These are phyloP conservation scores for Chiua virens DNA, from an alignment of 768 basidiomycete genomes.

Conservation along the genomic window DNA sequence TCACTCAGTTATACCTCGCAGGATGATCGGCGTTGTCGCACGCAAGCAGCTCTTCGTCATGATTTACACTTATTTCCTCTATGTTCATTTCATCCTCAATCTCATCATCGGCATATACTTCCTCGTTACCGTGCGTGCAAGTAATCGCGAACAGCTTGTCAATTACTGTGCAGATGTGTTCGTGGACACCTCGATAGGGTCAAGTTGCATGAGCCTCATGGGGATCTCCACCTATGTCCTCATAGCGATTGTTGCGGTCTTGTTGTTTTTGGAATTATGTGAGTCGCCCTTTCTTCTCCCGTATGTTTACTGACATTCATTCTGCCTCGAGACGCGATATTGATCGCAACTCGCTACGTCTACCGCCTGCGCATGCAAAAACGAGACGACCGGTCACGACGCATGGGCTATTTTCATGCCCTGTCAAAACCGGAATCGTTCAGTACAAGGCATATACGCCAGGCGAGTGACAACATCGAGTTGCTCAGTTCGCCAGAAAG, in stretches of 20 bases:
- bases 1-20: constrained; percentile 24
- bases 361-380: constrained; percentile 54
- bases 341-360: constrained; percentile 55
- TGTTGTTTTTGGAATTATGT: constrained; percentile 61
- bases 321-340: constrained; percentile 44
- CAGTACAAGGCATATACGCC: constrained; percentile 17
- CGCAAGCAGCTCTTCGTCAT: constrained; percentile 61
- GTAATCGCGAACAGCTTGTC: constrained; percentile 41
- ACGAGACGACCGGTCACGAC: constrained; percentile 36
- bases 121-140: constrained; percentile 47
- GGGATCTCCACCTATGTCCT: constrained; percentile 46
- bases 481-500: constrained; percentile 21
- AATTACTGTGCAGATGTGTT: constrained; percentile 48
- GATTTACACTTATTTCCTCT: constrained; percentile 56
- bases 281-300: constrained; percentile 25
- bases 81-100: constrained; percentile 57
- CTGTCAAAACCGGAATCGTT: constrained; percentile 16
- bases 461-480: constrained; percentile 30
- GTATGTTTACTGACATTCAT: constrained; percentile 1
- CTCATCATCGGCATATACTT: constrained; percentile 52
- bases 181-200: constrained; percentile 38
- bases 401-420: constrained; percentile 33
- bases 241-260: constrained; percentile 40
- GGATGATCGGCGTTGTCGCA: constrained; percentile 62
- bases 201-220: constrained; percentile 46